Base-by-base conservation (phyloP, 352 stramenopile species). In the Pythium aquatile region DNA sequence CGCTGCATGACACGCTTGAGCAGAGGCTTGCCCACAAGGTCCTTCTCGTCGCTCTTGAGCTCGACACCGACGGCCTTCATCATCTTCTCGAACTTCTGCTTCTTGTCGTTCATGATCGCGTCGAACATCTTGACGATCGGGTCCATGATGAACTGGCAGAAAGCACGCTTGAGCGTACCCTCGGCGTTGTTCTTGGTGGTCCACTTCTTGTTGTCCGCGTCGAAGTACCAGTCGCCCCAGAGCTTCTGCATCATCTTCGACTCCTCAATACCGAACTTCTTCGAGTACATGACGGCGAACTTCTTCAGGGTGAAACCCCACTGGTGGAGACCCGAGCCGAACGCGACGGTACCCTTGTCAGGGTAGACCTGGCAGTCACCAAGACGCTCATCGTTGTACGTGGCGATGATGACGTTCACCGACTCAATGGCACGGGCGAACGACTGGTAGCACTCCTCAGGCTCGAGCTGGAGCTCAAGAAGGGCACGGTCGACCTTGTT, bases 281-380 rank as follows among this genome's bases (percentile, higher is more conserved):
- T 86, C 37, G 94, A 96, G 85, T 99, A 99, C 48, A 99, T 97
- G 63, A 92, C 90, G 69, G 97, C 97, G 66, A 99, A 99, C 76
- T 97, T 97, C 88, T 99, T 98, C 10, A 99, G 83, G 35, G 97
- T 99, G 85, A 99, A 99, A 73, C 97, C 97, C 98, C 98, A 99
- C 80, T 99, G 97, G 83, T 99, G 97, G 48, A 99, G 92, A 85
- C 97, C 97, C 66, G 96, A 99, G 76, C 97, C 97, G 75, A 99
- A 99, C 59, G 97, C 97, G 37, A 99, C 97, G 61, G 94, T 99
- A 70, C 97, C 98, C 70, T 98, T 97, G 69, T 98, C 91, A 51
- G 98, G 97, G 81, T 99, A 98, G 66, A 99, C 97, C 83, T 99
- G 97, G 42, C 96, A 79, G 70, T 99, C 97, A 61, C 97, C 97